A percentile compares a stretch with the other conserved stretches of the same genome.
phyloP scores from a whole-genome alignment of 1,139 yeast species.

The Zygosaccharomyces sapae region DNA sequence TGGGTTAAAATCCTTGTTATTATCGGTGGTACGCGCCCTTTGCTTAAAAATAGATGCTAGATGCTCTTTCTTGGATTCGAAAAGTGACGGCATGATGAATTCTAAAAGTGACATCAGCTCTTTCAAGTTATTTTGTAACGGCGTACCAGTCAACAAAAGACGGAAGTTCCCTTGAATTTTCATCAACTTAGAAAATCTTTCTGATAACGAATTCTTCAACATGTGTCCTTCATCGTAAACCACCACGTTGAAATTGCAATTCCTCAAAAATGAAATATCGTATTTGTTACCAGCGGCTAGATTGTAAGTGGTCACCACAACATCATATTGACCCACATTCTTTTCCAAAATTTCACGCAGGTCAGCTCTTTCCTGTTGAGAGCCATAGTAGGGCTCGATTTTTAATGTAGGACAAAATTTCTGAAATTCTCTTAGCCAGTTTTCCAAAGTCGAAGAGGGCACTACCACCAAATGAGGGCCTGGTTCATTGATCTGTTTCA shows the following conservation, averaged over 20 bases:
- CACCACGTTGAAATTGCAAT: slow-evolving; percentile 74
- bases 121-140: slow-evolving; percentile 84
- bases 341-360: slow-evolving; percentile 61
- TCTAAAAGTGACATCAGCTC: slow-evolving; percentile 87
- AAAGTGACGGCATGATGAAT: slow-evolving; percentile 81
- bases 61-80: slow-evolving; percentile 78
- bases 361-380: slow-evolving; percentile 78
- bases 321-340: slow-evolving; percentile 67
- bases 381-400: slow-evolving; percentile 92
- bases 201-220: slow-evolving; percentile 84
- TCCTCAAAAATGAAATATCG: slow-evolving; percentile 74
- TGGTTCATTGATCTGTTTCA: slow-evolving; percentile 55
- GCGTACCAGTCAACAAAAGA: slow-evolving; percentile 89
- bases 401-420: slow-evolving; percentile 78
- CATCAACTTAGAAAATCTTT: slow-evolving; percentile 83
- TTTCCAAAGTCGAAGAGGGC: slow-evolving; percentile 94
- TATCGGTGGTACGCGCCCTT: slow-evolving; percentile 63
- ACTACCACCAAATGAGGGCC: slow-evolving; percentile 87
- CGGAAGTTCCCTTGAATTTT: slow-evolving; percentile 75
- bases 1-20: slow-evolving; percentile 60
- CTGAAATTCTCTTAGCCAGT: slow-evolving; percentile 92
- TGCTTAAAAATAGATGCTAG: slow-evolving; percentile 78
- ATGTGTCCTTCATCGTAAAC: slow-evolving; percentile 98
- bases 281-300: slow-evolving; percentile 82
- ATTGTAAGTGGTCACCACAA: slow-evolving; percentile 88